phyloP scores from a whole-genome alignment of 2,329 filamentous ascomycete genomes.

The Macrophomina tecta region DNA sequence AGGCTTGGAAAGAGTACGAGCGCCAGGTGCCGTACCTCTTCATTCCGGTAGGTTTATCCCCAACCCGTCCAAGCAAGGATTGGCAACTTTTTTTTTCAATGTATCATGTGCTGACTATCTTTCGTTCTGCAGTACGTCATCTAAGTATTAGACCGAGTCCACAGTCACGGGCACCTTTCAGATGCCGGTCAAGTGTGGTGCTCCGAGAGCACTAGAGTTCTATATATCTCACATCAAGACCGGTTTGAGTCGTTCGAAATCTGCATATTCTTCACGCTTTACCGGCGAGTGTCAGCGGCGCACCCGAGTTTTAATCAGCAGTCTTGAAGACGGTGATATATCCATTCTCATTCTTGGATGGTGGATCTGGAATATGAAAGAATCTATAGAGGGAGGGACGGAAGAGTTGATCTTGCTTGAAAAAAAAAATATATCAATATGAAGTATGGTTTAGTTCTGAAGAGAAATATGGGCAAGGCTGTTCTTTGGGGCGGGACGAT shows the following conservation, averaged over 20 bases:
- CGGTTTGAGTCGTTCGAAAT: constrained; percentile 1
- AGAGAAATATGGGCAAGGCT: neutral
- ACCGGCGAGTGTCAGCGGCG: constrained; percentile 8
- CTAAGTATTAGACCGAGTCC: constrained; percentile 14
- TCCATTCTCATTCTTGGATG: constrained; percentile 13
- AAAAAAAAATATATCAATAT: neutral
- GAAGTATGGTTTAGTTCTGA: neutral
- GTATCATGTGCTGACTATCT: constrained; percentile 3
- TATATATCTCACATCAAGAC: neutral
- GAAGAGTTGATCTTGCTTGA: neutral
- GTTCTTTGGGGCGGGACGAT: neutral
- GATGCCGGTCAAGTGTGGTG: neutral
- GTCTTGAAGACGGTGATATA: constrained; percentile 15
- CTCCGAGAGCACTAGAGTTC: constrained; percentile 2
- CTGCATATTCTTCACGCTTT: constrained; percentile 10
- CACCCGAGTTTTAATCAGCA: constrained; percentile 21
- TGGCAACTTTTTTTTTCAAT: neutral
- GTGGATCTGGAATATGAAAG: neutral
- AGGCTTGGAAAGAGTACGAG: constrained; percentile 83
- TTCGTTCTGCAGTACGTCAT: constrained; percentile 20
- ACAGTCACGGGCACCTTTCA: neutral
- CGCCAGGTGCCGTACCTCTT: constrained; percentile 81
- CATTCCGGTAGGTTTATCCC: constrained; percentile 63
- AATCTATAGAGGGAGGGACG: neutral
- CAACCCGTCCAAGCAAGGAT: neutral